phyloP scores from a whole-genome alignment of 2,329 filamentous ascomycete species.

The Trichoderma semiorbis region DNA sequence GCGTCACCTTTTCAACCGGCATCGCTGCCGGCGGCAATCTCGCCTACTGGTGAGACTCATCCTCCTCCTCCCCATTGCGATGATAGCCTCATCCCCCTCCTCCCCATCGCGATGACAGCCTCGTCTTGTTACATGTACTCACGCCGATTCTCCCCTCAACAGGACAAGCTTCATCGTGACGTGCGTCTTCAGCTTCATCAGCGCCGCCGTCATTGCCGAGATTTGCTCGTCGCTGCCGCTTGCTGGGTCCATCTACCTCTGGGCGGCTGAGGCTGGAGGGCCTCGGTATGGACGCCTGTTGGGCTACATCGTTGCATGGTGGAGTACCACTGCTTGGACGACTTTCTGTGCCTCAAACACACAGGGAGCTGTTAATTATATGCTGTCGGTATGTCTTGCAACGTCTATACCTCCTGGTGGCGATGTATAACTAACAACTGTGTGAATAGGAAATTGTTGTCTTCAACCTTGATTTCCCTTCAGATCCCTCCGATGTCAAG shows the following conservation, averaged over 20 bases:
- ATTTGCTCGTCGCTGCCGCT: constrained; percentile 58
- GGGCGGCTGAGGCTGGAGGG: constrained; percentile 58
- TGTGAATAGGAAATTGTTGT: constrained; percentile 50
- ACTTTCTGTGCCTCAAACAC: constrained; percentile 56
- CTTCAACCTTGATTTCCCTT: constrained; percentile 53
- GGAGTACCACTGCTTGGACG: constrained; percentile 61
- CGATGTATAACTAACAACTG: not conserved
- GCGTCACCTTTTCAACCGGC: constrained; percentile 60
- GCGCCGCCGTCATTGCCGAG: constrained; percentile 57
- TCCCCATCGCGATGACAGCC: not conserved
- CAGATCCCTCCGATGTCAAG: constrained; percentile 49
- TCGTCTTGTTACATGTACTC: not conserved
- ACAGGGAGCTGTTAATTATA: constrained; percentile 49
- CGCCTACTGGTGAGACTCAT: constrained; percentile 51
- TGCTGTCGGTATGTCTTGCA: constrained; percentile 43
- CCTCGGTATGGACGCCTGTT: constrained; percentile 52
- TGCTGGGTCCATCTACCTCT: constrained; percentile 58
- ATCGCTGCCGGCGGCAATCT: constrained; percentile 59
- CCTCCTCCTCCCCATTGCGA: not conserved
- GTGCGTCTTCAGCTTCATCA: constrained; percentile 58
- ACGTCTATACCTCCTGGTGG: not conserved
- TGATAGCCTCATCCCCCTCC: not conserved
- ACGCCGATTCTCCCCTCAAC: not conserved
- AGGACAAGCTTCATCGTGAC: constrained; percentile 60
- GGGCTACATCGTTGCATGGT: constrained; percentile 62